Percentiles rank a stretch among this genome's conserved stretches.
phyloP scores from a whole-genome alignment of 2,329 filamentous ascomycete species.

The Epichloe sibirici region DNA sequence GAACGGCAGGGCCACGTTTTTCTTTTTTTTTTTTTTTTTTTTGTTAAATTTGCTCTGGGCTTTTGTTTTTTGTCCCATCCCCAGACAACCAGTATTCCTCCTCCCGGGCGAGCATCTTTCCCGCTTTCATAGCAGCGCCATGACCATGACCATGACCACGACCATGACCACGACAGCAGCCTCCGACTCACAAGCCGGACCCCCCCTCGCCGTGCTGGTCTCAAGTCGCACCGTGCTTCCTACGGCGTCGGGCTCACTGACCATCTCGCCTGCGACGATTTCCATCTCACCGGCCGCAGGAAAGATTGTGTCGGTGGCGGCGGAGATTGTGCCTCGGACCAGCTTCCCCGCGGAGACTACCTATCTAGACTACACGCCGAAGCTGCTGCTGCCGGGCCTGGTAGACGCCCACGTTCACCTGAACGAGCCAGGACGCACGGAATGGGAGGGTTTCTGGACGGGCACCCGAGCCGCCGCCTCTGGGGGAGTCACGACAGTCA shows the following conservation, averaged over 20 bases:
- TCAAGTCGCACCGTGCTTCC: conserved; percentile 76
- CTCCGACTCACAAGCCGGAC: conserved; percentile 17
- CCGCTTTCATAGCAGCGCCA: too few species aligned
- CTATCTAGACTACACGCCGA: conserved; percentile 77
- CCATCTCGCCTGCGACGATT: conserved; percentile 71
- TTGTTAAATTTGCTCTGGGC: background rate
- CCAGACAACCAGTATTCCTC: background rate
- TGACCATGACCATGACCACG: background rate
- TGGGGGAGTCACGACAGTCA: conserved; percentile 88
- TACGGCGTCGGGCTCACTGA: conserved; percentile 46
- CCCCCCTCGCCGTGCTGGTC: conserved; percentile 57
- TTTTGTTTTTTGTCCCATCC: background rate
- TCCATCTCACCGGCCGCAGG: conserved; percentile 66
- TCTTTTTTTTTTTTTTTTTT: background rate
- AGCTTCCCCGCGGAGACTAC: conserved; percentile 60
- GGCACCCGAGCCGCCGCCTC: conserved; percentile 89
- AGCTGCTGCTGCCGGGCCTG: conserved; percentile 76
- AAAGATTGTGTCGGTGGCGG: conserved; percentile 68
- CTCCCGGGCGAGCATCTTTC: background rate
- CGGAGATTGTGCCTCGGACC: conserved; percentile 59
- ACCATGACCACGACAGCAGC: conserved; percentile 17
- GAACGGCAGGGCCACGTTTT: background rate
- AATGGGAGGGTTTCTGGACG: conserved; percentile 97
- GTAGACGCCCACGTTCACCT: conserved; percentile 97
- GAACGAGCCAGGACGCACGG: conserved; percentile 90